These are phyloP conservation scores for Lyophyllum semitale DNA, from an alignment of 768 basidiomycete genomes.

Conservation along the genomic window DNA sequence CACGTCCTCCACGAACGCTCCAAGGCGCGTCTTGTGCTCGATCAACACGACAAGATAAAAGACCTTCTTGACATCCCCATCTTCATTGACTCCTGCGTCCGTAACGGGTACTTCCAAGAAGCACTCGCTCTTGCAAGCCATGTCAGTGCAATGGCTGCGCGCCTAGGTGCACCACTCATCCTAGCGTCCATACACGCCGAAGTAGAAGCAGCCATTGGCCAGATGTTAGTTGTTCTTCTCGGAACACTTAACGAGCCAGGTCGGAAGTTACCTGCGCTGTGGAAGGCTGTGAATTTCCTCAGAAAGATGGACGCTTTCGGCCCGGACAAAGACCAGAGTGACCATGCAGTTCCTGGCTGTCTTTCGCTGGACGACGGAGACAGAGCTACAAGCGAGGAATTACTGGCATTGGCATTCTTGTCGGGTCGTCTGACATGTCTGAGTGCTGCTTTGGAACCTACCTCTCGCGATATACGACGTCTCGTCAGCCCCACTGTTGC, in stretches of 20 bases:
- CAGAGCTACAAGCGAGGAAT: conserved; percentile 54
- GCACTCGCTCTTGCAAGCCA: conserved; percentile 85
- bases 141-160: conserved; percentile 51
- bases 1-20: conserved; percentile 72
- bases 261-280: conserved; percentile 82
- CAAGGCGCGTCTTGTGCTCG: conserved; percentile 83
- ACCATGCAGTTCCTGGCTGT: neutral
- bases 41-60: conserved; percentile 90
- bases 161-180: conserved; percentile 48
- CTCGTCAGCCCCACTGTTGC: conserved; percentile 29
- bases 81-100: conserved; percentile 90
- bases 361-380: conserved; percentile 24
- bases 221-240: conserved; percentile 80
- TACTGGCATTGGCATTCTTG: conserved; percentile 87
- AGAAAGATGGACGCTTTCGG: conserved; percentile 76
- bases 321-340: conserved; percentile 17
- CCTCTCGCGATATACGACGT: conserved; percentile 20
- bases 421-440: conserved; percentile 67
- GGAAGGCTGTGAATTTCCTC: conserved; percentile 88
- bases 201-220: conserved; percentile 64
- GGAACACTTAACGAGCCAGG: conserved; percentile 79
- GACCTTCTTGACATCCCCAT: conserved; percentile 90
- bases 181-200: conserved; percentile 66
- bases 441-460: conserved; percentile 30
- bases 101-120: conserved; percentile 91